These are phyloP conservation scores for Hortaea sp. DNA, from an alignment of 2,329 filamentous ascomycete species.

Conservation along the genomic window DNA sequence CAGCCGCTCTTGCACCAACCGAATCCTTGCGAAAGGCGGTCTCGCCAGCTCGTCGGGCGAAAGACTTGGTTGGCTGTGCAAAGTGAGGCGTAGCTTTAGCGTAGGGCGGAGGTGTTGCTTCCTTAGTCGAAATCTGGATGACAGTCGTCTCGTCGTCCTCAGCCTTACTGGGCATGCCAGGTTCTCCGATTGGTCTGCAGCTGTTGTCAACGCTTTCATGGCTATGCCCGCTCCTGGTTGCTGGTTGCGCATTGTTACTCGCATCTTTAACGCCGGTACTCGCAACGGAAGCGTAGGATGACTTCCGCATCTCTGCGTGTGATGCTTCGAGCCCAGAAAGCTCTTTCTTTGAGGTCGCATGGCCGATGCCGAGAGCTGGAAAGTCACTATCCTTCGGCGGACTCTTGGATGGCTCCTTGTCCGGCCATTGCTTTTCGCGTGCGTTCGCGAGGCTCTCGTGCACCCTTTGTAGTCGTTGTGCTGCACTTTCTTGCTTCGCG, in stretches of 20 bases:
- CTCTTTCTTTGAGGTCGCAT: too few species aligned
- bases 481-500: slow-evolving; percentile 2
- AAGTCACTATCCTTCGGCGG: slow-evolving; percentile 12
- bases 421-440: not conserved
- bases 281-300: slow-evolving; percentile 12
- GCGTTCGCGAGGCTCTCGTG: slow-evolving; percentile 5
- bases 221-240: too few species aligned
- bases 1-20: not conserved
- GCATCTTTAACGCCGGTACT: not conserved
- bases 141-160: not conserved
- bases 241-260: too few species aligned
- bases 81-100: slow-evolving; percentile 13
- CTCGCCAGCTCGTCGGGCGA: slow-evolving; percentile 2
- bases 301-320: not conserved
- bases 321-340: not conserved
- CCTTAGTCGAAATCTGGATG: not conserved
- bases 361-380: slow-evolving; percentile 6
- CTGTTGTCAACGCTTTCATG: too few species aligned
- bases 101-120: not conserved
- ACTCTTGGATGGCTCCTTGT: not conserved
- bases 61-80: slow-evolving; percentile 22
- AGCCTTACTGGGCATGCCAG: too few species aligned
- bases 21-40: slow-evolving; percentile 15
- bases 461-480: slow-evolving; percentile 7
- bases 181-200: too few species aligned